These are phyloP conservation scores for Coemansia sp. DNA, from an alignment of 192 early-diverging fungal species.

Conservation along the genomic window DNA sequence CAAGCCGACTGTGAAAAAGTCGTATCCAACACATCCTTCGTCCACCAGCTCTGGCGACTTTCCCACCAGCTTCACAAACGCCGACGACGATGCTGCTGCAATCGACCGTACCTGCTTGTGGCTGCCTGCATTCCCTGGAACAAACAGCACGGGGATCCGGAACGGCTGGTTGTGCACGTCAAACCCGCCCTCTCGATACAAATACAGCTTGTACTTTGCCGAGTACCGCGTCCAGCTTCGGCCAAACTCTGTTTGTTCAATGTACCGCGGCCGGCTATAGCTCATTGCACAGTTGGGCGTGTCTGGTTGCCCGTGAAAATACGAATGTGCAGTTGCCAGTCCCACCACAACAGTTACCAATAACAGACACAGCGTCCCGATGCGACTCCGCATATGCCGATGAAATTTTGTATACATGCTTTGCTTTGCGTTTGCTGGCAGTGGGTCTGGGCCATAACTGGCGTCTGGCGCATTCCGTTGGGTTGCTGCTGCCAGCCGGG, in stretches of 20 bases:
- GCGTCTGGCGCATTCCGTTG: not conserved
- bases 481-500: conserved; percentile 1
- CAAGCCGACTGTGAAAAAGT: conserved; percentile 67
- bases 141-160: conserved; percentile 86
- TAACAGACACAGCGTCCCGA: conserved; percentile 17
- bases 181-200: conserved; percentile 71
- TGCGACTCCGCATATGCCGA: not conserved
- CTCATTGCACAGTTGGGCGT: conserved; percentile 55
- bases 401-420: not conserved
- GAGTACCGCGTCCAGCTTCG: conserved; percentile 58
- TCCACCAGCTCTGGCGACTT: conserved; percentile 15
- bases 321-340: conserved; percentile 58
- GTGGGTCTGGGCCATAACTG: not conserved
- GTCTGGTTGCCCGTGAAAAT: conserved; percentile 66
- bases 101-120: conserved; percentile 87
- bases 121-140: conserved; percentile 94
- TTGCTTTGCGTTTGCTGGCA: not conserved
- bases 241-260: conserved; percentile 46
- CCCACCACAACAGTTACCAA: conserved; percentile 18
- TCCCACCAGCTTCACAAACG: conserved; percentile 55
- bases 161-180: conserved; percentile 50
- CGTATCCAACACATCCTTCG: conserved; percentile 48
- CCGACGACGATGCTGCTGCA: conserved; percentile 66
- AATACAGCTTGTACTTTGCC: conserved; percentile 72
- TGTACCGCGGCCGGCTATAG: conserved; percentile 59